phyloP scores from a whole-genome alignment of 192 early-diverging fungal genomes.

The Linnemannia exigua region DNA sequence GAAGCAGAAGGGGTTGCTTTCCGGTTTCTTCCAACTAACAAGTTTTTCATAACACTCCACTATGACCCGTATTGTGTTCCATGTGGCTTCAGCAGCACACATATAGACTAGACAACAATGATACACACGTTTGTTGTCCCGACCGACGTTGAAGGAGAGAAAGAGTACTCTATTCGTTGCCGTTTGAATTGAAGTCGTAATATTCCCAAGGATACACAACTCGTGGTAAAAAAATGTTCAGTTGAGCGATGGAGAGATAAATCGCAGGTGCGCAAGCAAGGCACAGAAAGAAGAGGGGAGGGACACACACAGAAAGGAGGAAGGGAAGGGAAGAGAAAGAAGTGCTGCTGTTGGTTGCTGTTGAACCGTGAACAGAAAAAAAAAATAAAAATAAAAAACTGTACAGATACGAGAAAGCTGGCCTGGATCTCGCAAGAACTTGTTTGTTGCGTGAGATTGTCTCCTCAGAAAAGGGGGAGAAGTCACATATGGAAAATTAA shows the following conservation, averaged over 20 bases:
- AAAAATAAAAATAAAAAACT: background rate
- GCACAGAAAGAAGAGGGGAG: background rate
- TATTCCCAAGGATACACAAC: background rate
- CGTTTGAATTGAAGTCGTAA: background rate
- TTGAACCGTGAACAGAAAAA: background rate
- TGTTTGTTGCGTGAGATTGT: slow-evolving; percentile 3
- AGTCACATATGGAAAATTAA: background rate
- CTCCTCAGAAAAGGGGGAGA: background rate
- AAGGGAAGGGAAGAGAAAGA: background rate
- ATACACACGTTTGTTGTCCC: background rate
- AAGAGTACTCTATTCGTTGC: background rate
- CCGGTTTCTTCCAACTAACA: too few species aligned
- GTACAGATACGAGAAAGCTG: background rate
- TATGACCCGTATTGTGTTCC: background rate
- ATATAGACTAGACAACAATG: too few species aligned
- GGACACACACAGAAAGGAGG: background rate
- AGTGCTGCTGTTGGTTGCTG: background rate
- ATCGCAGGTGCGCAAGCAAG: too few species aligned
- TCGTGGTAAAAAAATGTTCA: background rate
- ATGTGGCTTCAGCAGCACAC: background rate
- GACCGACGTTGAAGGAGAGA: background rate
- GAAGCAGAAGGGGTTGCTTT: background rate
- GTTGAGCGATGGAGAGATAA: background rate
- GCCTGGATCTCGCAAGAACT: background rate
- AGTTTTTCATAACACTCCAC: background rate